phyloP scores from a whole-genome alignment of 257 asterid species.

The Rauvolfia tetraphylla region DNA sequence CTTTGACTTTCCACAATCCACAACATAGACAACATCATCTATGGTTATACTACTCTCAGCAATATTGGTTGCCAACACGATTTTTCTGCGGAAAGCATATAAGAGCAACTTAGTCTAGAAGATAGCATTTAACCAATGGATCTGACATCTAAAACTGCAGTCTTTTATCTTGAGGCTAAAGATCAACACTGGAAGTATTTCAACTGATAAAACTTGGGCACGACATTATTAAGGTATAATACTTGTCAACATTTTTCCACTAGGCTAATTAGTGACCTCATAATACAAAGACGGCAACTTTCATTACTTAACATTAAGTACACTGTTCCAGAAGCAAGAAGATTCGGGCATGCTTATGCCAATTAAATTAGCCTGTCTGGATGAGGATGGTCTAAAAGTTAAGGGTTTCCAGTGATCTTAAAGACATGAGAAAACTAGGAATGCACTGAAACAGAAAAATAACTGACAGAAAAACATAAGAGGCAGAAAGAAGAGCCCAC shows the following conservation, averaged over 20 bases:
- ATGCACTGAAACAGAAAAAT: background rate
- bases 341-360: background rate
- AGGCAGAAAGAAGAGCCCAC: background rate
- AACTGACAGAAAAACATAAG: background rate
- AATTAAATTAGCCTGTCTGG: background rate
- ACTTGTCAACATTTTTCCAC: background rate
- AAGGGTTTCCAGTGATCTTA: background rate
- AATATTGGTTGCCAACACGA: conserved; percentile 90
- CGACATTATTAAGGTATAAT: background rate
- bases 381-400: background rate
- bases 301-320: background rate
- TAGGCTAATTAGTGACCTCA: background rate
- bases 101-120: background rate
- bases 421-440: background rate
- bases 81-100: conserved; percentile 55
- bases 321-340: background rate
- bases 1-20: conserved; percentile 97
- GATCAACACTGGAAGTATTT: background rate
- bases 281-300: background rate
- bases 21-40: conserved; percentile 90
- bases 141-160: background rate
- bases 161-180: background rate
- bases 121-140: background rate
- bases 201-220: background rate
- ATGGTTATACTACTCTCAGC: conserved; percentile 99